Base-by-base conservation (phyloP, 2,329 filamentous ascomycete species). In the Alternaria sp. region DNA sequence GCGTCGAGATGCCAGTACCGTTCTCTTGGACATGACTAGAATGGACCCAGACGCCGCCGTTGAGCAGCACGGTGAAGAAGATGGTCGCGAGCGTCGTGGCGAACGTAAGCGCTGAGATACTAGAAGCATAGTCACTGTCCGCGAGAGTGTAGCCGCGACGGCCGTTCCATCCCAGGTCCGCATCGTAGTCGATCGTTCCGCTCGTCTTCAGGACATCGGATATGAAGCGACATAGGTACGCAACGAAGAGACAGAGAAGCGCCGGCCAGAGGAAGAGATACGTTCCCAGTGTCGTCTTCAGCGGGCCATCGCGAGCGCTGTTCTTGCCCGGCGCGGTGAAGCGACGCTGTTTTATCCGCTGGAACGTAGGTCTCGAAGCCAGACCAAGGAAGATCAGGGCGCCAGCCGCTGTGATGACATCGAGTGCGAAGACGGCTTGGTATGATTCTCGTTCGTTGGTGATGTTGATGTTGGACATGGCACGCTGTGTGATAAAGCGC, bases 231-330 rank as follows among this genome's bases (percentile, higher is more conserved):
- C 40, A 47, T 21, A 53, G 12, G 25, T 58, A 62, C 21, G 55
- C 60, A 30, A 59, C 28, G 23, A 62, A 59, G 49, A 62, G 49
- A 8, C 49, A 62, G 23, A 62, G 50, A 5, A 62, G 55, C 0
- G 60, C 55, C 0, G 60, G 55, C 49, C 49, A 54, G 28, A 62
- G 60, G 32, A 62, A 62, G 55, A 62, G 55, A 11, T 62, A 62
- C 1, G 60, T 62, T 5, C 60, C 60, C 5, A 62, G 23, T 3
- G 54, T 50, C 2, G 60, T 62, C 17, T 62, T 62, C 0, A 62
- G 23, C 5, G 60, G 60, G 1, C 52, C 56, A 52, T 62, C 40
- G 23, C 55, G 32, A 10, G 49, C 49, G 43, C 50, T 53, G 13
- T 44, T 59, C 6, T 52, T 62, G 30, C 28, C 25, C 1, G 60